Conservation (phyloP, 495 filamentous ascomycete genomes). For the Penicillium mononematosum region DNA sequence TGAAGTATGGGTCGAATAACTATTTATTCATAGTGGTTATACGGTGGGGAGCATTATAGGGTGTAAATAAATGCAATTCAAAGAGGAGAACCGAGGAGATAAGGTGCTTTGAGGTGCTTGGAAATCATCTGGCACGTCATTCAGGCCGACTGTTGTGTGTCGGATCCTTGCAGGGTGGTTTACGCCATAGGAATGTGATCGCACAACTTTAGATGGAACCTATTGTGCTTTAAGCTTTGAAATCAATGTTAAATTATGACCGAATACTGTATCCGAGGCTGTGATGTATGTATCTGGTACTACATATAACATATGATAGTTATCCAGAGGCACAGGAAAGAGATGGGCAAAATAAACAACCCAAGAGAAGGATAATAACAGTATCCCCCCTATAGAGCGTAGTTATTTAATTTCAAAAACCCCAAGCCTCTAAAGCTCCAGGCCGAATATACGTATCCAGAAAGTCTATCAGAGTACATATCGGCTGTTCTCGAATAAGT, state of each 20-base stretch:
- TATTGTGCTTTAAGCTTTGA: neutral
- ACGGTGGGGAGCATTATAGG: neutral
- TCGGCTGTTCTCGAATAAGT: neutral
- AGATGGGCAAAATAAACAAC: neutral
- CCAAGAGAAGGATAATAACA: no score
- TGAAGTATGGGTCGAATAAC: neutral
- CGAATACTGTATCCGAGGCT: neutral
- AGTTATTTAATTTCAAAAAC: neutral
- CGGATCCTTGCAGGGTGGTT: constrained; percentile 5
- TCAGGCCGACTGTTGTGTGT: constrained; percentile 29
- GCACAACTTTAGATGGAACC: constrained; percentile 1
- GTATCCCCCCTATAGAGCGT: neutral
- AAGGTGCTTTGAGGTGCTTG: constrained; percentile 20
- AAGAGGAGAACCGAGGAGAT: neutral
- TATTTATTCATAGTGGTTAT: neutral
- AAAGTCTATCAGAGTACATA: neutral
- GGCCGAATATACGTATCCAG: neutral
- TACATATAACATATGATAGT: neutral
- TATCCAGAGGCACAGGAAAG: neutral
- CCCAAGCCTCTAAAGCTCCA: neutral
- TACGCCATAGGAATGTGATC: constrained; percentile 3
- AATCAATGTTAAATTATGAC: neutral
- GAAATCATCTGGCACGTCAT: constrained; percentile 41
- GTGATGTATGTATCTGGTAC: neutral
- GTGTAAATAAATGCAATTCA: neutral